These are phyloP conservation scores for Arthrobotrys sinensis DNA, from an alignment of 2,329 filamentous ascomycete species.

Conservation along the genomic window DNA sequence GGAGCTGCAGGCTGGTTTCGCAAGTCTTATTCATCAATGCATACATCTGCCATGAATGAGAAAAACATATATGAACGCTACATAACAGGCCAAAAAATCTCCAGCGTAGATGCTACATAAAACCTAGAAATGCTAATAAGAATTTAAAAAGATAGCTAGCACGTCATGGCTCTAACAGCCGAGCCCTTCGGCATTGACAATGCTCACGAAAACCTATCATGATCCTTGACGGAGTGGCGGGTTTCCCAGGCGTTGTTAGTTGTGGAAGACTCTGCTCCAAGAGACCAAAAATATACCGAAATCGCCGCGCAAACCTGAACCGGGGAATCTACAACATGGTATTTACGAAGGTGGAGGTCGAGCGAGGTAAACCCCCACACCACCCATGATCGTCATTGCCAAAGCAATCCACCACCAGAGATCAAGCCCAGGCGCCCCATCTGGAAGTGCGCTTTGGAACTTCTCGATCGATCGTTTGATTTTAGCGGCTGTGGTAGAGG, in stretches of 20 bases:
- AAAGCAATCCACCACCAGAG: conserved; percentile 72
- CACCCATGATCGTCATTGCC: conserved; percentile 70
- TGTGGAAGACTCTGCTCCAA: not conserved
- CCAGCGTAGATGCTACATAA: not conserved
- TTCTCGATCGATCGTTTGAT: conserved; percentile 65
- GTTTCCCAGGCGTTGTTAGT: not conserved
- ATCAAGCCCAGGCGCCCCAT: conserved; percentile 67
- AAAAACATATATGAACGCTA: conserved; percentile 11
- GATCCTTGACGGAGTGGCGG: too few relatives aligned
- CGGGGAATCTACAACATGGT: conserved; percentile 60
- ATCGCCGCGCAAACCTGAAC: not conserved
- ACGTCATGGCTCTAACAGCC: not conserved
- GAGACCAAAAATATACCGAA: not conserved
- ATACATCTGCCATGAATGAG: conserved; percentile 3
- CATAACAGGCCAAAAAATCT: not conserved
- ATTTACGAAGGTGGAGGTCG: conserved; percentile 66
- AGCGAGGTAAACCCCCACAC: conserved; percentile 65
- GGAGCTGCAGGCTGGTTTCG: not conserved
- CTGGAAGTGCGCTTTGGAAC: conserved; percentile 66
- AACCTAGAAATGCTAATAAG: conserved; percentile 13
- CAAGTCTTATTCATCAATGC: not conserved
- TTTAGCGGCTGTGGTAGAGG: conserved; percentile 66
- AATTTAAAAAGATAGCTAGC: not conserved
- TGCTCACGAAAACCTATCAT: not conserved
- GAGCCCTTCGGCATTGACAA: not conserved